Evolutionary conservation across 1,284 basidiomycete genomes (phyloP).

Genomic region (Exobasidium cylindrosporum): DNA sequence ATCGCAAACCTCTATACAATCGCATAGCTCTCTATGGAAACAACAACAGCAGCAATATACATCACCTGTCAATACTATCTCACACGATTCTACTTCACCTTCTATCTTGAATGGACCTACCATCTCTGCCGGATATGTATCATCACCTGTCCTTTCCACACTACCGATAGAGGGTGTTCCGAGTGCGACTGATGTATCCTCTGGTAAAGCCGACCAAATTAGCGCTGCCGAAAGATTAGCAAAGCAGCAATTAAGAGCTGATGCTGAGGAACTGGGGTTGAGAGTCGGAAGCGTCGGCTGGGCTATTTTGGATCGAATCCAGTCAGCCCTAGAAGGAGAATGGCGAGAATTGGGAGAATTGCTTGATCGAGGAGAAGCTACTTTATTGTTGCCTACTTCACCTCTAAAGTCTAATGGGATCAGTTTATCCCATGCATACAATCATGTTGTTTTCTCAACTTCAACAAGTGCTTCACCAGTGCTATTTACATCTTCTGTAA

Average conservation of each 20-base stretch:
- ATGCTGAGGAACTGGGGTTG: constrained; percentile 20
- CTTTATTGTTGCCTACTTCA: constrained; percentile 67
- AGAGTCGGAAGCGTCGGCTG: constrained; percentile 23
- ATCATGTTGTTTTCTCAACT: constrained; percentile 70
- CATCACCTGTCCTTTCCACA: not conserved
- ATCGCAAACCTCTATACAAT: not conserved
- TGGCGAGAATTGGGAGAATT: constrained; percentile 55
- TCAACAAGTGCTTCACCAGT: constrained; percentile 57
- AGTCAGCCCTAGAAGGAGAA: constrained; percentile 72
- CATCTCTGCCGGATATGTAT: not conserved
- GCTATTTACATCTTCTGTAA: constrained; percentile 55
- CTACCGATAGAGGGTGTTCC: not conserved
- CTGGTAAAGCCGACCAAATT: not conserved
- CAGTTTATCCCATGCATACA: constrained; percentile 47
- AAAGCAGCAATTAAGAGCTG: constrained; percentile 22
- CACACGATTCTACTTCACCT: not conserved
- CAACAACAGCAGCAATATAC: too few relatives aligned
- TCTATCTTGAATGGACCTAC: not conserved
- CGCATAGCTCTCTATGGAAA: not conserved
- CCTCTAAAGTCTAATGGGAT: constrained; percentile 1
- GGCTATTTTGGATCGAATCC: constrained; percentile 66
- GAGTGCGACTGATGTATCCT: not conserved
- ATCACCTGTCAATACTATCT: not conserved
- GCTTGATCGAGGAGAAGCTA: constrained; percentile 62
- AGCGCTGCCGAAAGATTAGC: not conserved